Percentiles rank a stretch among this genome's conserved stretches.
Conservation (phyloP, 352 stramenopile species). For the Globisporangium alternatum region DNA sequence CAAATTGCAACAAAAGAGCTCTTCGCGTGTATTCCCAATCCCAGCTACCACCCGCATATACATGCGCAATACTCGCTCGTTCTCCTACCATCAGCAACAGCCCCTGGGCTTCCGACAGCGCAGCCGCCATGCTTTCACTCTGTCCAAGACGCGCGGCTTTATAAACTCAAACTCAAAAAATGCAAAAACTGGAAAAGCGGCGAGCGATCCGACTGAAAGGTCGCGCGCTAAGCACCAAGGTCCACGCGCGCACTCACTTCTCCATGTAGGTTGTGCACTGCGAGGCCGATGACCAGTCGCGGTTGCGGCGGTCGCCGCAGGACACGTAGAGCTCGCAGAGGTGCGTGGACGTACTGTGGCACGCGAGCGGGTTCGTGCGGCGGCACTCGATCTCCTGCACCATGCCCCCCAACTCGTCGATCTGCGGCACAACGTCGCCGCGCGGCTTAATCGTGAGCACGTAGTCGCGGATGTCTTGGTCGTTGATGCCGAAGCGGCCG, state of each 20-base stretch:
- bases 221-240: neutral
- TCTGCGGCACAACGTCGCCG: slow-evolving; percentile 74
- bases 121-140: neutral
- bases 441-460: slow-evolving; percentile 84
- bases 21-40: slow-evolving; percentile 5
- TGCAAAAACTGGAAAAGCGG: neutral
- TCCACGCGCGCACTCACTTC: slow-evolving; percentile 4
- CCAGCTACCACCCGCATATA: neutral
- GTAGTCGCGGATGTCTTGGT: slow-evolving; percentile 78
- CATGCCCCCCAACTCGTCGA: slow-evolving; percentile 80
- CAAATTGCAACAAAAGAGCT: neutral
- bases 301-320: slow-evolving; percentile 73
- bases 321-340: slow-evolving; percentile 82
- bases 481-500: slow-evolving; percentile 68
- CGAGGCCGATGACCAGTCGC: slow-evolving; percentile 72
- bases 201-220: slow-evolving; percentile 4
- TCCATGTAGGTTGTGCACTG: slow-evolving; percentile 73
- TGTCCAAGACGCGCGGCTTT: neutral
- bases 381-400: slow-evolving; percentile 89
- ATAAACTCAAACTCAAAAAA: slow-evolving; percentile 12
- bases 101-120: slow-evolving; percentile 14
- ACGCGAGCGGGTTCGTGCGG: slow-evolving; percentile 69
- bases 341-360: slow-evolving; percentile 82
- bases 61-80: neutral
- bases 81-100: slow-evolving; percentile 18